These are phyloP conservation scores for Cucurbita maxima DNA, from an alignment of 306 rosid genomes.

Conservation along the genomic window DNA sequence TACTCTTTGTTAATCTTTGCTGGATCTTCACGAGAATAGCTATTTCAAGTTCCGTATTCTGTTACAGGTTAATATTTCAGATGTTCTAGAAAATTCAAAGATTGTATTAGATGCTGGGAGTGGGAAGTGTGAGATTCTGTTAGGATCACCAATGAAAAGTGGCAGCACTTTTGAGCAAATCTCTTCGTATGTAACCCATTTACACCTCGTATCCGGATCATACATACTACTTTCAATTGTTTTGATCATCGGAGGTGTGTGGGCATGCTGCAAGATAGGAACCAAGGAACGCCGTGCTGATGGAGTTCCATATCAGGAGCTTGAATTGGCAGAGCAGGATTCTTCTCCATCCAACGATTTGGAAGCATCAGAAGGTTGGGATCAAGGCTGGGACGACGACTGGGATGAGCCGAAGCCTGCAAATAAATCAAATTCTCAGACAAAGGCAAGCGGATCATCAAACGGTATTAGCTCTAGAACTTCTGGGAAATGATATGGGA, in stretches of 20 bases:
- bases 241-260: slow-evolving; percentile 15
- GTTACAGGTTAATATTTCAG: slow-evolving; percentile 15
- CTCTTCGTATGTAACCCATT: background rate
- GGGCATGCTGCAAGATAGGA: slow-evolving; percentile 9
- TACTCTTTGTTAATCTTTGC: background rate
- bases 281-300: slow-evolving; percentile 6
- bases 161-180: slow-evolving; percentile 3
- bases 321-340: slow-evolving; percentile 17
- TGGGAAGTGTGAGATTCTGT: slow-evolving; percentile 9
- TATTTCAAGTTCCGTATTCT: background rate
- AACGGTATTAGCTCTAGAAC: slow-evolving; percentile 12
- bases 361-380: slow-evolving; percentile 22
- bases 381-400: slow-evolving; percentile 20
- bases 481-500: slow-evolving; percentile 9
- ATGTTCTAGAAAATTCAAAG: slow-evolving; percentile 2
- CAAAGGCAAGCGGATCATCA: slow-evolving; percentile 3
- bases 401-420: slow-evolving; percentile 10
- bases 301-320: slow-evolving; percentile 19
- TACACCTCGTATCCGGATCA: slow-evolving; percentile 7
- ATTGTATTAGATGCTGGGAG: slow-evolving; percentile 12
- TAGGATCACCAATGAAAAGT: background rate
- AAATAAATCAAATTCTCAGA: background rate
- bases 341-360: slow-evolving; percentile 6
- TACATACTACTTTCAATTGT: background rate
- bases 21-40: background rate